Evolutionary conservation across 768 basidiomycete species (phyloP).

Genomic region (Russula virescens): DNA sequence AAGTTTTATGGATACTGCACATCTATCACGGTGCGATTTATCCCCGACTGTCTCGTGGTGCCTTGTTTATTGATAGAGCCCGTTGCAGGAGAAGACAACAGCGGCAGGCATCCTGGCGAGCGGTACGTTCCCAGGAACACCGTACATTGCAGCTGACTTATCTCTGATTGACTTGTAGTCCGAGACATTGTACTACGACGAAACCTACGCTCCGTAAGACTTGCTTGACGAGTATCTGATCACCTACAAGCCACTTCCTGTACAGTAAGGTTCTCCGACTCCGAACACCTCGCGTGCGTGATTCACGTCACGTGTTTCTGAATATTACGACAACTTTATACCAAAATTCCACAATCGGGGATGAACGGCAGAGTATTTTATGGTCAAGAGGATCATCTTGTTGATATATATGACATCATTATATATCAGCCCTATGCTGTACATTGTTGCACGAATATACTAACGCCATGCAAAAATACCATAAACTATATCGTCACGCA

Average conservation of each 20-base stretch:
- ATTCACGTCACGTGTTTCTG: not conserved
- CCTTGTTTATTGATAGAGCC: not conserved
- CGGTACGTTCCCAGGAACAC: conserved; percentile 39
- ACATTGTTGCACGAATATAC: conserved; percentile 5
- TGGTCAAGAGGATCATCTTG: not conserved
- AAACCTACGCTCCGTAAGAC: conserved; percentile 21
- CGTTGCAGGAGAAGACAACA: conserved; percentile 54
- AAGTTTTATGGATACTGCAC: conserved; percentile 78
- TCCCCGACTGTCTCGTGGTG: not conserved
- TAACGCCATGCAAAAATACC: not conserved
- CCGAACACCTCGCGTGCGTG: not conserved
- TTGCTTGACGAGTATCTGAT: conserved; percentile 8
- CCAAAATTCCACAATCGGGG: not conserved
- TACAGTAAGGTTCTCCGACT: not conserved
- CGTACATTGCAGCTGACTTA: not conserved
- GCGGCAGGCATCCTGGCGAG: conserved; percentile 74
- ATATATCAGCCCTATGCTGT: not conserved
- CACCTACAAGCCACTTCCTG: not conserved
- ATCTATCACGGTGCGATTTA: conserved; percentile 54
- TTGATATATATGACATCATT: conserved; percentile 7
- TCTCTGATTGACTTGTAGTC: conserved; percentile 17
- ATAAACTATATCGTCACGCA: not conserved
- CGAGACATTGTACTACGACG: conserved; percentile 25
- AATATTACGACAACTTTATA: not conserved
- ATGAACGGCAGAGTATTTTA: not conserved